These are phyloP conservation scores for Phylloporus sp. DNA, from an alignment of 768 basidiomycete species.

Conservation along the genomic window DNA sequence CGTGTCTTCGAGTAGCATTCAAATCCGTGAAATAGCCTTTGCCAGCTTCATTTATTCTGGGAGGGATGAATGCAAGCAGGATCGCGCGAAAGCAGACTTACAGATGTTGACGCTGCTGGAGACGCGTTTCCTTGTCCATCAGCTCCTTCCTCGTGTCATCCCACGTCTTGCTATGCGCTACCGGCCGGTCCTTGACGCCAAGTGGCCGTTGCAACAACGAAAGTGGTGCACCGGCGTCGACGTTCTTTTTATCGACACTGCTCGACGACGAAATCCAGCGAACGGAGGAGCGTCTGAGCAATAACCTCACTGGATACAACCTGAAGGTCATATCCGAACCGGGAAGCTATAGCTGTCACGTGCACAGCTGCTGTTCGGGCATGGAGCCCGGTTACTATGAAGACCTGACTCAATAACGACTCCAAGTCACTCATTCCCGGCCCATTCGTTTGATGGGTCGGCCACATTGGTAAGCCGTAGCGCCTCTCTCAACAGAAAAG, in stretches of 20 bases:
- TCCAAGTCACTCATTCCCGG: too few relatives aligned
- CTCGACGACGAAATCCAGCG: constrained; percentile 19
- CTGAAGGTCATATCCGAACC: constrained; percentile 13
- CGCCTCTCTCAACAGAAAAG: too few relatives aligned
- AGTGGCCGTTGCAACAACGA: constrained; percentile 57
- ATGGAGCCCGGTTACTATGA: too few relatives aligned
- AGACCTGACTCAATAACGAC: too few relatives aligned
- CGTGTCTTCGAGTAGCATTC: constrained; percentile 72
- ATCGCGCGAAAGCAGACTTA: constrained; percentile 21
- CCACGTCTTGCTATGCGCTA: constrained; percentile 52
- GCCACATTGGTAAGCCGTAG: too few relatives aligned
- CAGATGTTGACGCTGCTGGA: constrained; percentile 65
- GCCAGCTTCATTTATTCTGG: constrained; percentile 55
- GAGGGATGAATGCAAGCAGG: neutral
- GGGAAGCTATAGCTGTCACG: too few relatives aligned
- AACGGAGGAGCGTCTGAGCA: constrained; percentile 6
- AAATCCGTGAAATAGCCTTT: constrained; percentile 89
- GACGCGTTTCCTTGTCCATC: constrained; percentile 63
- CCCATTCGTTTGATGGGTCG: too few relatives aligned
- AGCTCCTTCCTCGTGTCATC: constrained; percentile 61
- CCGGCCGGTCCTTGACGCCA: constrained; percentile 69
- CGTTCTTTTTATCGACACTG: neutral
- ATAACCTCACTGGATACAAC: constrained; percentile 4
- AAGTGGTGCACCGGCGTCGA: constrained; percentile 18
- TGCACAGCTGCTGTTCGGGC: too few relatives aligned